Base-by-base conservation (phyloP, 345 rosid genomes). In the Salix brachista region DNA sequence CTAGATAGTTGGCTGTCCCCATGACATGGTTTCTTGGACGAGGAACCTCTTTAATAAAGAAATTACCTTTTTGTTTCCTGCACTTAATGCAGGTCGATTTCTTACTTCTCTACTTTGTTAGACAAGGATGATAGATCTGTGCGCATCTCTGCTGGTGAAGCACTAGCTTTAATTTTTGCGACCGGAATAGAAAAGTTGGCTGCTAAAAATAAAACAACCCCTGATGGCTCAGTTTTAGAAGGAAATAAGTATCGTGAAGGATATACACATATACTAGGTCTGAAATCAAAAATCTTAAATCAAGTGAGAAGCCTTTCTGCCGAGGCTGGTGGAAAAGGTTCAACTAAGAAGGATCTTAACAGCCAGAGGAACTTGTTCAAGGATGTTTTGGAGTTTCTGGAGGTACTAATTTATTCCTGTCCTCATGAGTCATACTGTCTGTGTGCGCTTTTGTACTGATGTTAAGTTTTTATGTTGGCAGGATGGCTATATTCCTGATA, bases 101-200 rank as follows among this genome's bases (percentile, higher is more conserved):
- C 92, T 28, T 94, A 90, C 72, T 80, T 96, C 62, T 92, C 96
- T 79, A 66, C 85, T 75, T 83, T 96, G 67, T 84, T 94, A 46
- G 97, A 92, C 64, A 92, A 91, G 81, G 94, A 94, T 80, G 99
- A 96, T 67, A 91, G 99, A 39, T 81, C 92, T 61, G 83, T 91
- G 50, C 97, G 98, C 78, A 90, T 96, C 80, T 95, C 97, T 78
- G 95, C 97, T 82, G 99, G 99, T 56, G 97, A 92, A 83, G 98
- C 97, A 44, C 77, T 96, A 72, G 99, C 93, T 14, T 44, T 92
- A 52, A 89, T 96, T 72, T 90, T 92, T 83, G 99, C 90, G 86
- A 77, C 80, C 19, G 96, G 91, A 78, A 74, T 96, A 13, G 97
- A 91, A 78, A 95, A 91, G 84, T 87, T 88, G 34, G 80, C 90